Evolutionary conservation across 2,329 filamentous ascomycete species (phyloP), one percentile per base, ranked within the genome.

Genomic region (Pseudocercospora macadamiae): DNA sequence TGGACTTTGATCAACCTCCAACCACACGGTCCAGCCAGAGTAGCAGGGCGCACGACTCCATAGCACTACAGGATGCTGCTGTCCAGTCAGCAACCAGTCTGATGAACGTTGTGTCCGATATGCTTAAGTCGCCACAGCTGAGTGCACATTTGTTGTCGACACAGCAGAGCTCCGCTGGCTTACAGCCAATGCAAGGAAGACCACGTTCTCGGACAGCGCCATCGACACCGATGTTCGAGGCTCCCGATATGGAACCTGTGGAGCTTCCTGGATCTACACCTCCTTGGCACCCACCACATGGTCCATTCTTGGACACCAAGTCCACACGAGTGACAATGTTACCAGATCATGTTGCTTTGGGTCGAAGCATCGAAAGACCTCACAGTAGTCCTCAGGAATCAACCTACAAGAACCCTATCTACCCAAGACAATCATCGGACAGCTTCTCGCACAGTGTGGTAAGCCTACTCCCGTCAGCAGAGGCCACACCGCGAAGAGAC

Each of bases 41-140:
- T 26, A 59, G 53, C 49, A 55, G 63, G 23, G 59, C 55, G 6
- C 60, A 63, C n/a, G 65, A 69, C 7, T 67, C 70, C 2, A 60
- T 67, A 30, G 63, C 64, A 8, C 57, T 72, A 3, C 71, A 72
- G 25, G 67, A 70, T 59, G 70, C 70, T 3, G 68, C 70, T 23
- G 68, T 72, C 9, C 65, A 68, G 53, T 71, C 69, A 8, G 69
- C 70, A 2, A 72, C 71, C 1, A 70, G 64, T 48, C 66, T 79
- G 37, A 71, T 78, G 60, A 70, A 72, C 28, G 73, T 74, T 19
- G 73, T 77, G 64, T 77, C 75, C 67, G 77, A 77, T 55, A 74
- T 77, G 67, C 69, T 79, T 23, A 73, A 73, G 36, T 77, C 76
- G 16, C 76, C 76, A 52, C 70, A 68, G 28, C 62, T 74, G 44